A percentile compares a stretch with the other conserved stretches of the same genome.
These are phyloP conservation scores for Haberlea rhodopensis DNA, from an alignment of 257 asterid genomes.

Conservation along the genomic window DNA sequence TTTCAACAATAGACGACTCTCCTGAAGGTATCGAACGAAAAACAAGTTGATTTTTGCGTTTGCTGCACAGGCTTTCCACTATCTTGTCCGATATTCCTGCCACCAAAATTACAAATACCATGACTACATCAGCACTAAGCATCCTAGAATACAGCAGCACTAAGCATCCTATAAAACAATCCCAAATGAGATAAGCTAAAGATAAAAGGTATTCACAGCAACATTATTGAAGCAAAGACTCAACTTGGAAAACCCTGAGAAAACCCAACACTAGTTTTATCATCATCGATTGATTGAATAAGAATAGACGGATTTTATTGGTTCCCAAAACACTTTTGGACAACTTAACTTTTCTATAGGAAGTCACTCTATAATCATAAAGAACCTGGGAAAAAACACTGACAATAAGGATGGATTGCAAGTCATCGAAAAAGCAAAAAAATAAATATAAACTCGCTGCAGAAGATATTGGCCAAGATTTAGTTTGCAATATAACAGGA, in stretches of 20 bases:
- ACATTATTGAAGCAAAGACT: neutral
- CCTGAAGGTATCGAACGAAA: slow-evolving; percentile 61
- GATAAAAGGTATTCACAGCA: neutral
- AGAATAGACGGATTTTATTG: neutral
- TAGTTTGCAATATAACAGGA: neutral
- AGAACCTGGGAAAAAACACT: neutral
- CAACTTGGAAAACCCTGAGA: neutral
- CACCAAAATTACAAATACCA: slow-evolving; percentile 24
- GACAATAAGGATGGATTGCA: neutral
- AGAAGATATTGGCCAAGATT: neutral
- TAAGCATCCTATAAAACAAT: neutral
- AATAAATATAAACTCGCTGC: neutral
- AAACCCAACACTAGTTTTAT: neutral
- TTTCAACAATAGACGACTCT: slow-evolving; percentile 63
- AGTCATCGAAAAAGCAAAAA: too few relatives aligned
- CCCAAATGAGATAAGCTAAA: neutral
- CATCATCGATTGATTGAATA: neutral
- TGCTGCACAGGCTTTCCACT: slow-evolving; percentile 87
- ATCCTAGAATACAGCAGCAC: slow-evolving; percentile 4
- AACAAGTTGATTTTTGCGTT: slow-evolving; percentile 68
- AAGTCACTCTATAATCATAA: neutral
- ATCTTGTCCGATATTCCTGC: slow-evolving; percentile 89
- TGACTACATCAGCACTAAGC: slow-evolving; percentile 18
- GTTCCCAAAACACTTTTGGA: neutral
- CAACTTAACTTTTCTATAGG: neutral